These are phyloP conservation scores for Penicillium canariense DNA, from an alignment of 495 filamentous ascomycete genomes.

Conservation along the genomic window DNA sequence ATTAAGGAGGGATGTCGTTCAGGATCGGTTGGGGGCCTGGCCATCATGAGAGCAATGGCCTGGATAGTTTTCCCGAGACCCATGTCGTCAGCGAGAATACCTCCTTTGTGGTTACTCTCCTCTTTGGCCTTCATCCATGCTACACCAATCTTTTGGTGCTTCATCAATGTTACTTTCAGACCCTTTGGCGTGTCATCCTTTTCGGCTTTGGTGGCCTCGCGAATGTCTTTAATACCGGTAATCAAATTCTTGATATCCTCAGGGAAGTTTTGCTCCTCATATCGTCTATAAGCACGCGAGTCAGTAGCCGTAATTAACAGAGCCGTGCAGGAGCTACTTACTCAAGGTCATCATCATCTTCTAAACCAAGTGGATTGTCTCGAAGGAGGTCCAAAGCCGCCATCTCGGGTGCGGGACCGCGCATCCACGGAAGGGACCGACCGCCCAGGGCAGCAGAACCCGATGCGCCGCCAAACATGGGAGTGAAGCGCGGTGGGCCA, in stretches of 20 bases:
- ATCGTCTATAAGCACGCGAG: slow-evolving; percentile 3
- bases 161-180: slow-evolving; percentile 67
- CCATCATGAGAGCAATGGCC: slow-evolving; percentile 77
- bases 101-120: slow-evolving; percentile 71
- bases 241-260: slow-evolving; percentile 67
- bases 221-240: slow-evolving; percentile 72
- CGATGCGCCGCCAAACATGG: not conserved
- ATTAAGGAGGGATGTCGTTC: slow-evolving; percentile 79
- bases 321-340: slow-evolving; percentile 1
- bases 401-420: not conserved
- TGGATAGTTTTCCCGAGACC: slow-evolving; percentile 95
- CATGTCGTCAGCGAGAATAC: slow-evolving; percentile 91
- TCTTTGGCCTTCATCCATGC: slow-evolving; percentile 84
- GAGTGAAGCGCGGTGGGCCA: not conserved
- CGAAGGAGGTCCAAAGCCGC: slow-evolving; percentile 19
- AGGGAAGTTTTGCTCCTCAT: slow-evolving; percentile 27
- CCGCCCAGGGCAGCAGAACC: not conserved
- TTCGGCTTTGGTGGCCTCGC: slow-evolving; percentile 61
- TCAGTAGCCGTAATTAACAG: slow-evolving; percentile 4
- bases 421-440: slow-evolving; percentile 16
- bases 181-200: slow-evolving; percentile 71
- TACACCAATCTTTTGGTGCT: slow-evolving; percentile 81
- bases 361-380: slow-evolving; percentile 19
- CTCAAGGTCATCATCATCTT: slow-evolving; percentile 20
- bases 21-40: slow-evolving; percentile 61